A percentile compares a stretch with the other conserved stretches of the same genome.
Conservation (phyloP, 257 asterid genomes). For the Solanum virginianum region DNA sequence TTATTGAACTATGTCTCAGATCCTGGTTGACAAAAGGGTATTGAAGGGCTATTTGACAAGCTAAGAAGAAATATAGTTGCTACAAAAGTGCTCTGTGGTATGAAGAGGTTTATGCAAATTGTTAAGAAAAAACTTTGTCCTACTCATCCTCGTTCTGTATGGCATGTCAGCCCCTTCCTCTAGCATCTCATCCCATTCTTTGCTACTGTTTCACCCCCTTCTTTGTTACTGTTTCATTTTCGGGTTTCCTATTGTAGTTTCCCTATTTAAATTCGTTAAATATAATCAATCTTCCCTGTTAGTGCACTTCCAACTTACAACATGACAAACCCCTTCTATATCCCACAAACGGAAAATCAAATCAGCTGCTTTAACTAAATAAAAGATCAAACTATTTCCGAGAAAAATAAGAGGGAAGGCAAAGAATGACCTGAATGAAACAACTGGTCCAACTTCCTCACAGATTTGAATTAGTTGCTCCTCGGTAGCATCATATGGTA, state of each 20-base stretch:
- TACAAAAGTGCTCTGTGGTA: neutral
- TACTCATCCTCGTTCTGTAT: neutral
- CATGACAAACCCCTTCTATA: neutral
- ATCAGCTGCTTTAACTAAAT: neutral
- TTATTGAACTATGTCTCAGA: neutral
- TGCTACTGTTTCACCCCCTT: neutral
- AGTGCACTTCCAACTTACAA: neutral
- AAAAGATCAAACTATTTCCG: neutral
- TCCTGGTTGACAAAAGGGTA: neutral
- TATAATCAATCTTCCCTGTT: neutral
- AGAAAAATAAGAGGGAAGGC: neutral
- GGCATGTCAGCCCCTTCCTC: neutral
- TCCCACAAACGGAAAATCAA: neutral
- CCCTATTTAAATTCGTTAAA: neutral
- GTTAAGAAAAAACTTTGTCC: neutral
- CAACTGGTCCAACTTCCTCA: constrained; percentile 98
- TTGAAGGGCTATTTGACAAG: neutral
- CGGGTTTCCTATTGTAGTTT: neutral
- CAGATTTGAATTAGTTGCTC: constrained; percentile 89
- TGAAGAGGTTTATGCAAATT: neutral
- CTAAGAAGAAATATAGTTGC: neutral
- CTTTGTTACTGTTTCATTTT: neutral
- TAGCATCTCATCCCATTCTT: neutral
- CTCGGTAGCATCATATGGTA: constrained; percentile 94
- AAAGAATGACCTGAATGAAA: constrained; percentile 68